Evolutionary conservation across 306 rosid genomes (phyloP), one percentile per base, ranked within the genome.

Genomic region (Inga oerstediana): DNA sequence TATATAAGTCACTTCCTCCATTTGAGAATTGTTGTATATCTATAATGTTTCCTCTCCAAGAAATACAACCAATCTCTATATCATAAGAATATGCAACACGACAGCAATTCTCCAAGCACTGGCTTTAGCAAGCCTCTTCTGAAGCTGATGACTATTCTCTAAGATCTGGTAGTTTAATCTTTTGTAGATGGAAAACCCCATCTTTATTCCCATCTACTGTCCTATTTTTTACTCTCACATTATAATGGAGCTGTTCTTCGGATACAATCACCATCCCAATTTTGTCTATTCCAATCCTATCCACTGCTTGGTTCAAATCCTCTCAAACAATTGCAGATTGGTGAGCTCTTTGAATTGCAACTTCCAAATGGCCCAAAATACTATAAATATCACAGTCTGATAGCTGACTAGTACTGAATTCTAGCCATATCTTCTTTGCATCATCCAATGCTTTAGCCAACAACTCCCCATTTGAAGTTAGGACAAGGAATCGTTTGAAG

Each of bases 251-350:
- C 46, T 41, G 51, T 72, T 32, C 8, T 67, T 34, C 80, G 82
- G 49, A 82, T 71, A 51, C 86, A 83, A 4, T 83, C 79, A 34
- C 48, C 66, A 2, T 73, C 74, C 88, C 88, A 89, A 27, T 74
- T 78, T 3, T 77, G 69, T 0, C 3, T 32, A 5, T 82, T 67
- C 90, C 93, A 86, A 1, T 80, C 87, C 22, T 77, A 30, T 5
- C 0, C 13, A 20, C 75, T 76, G 32, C 62, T 87, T 4, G 90
- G 85, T 17, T 30, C 72, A 88, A 80, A 62, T 9, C 68, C 68
- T 4, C 17, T 62, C 35, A 24, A 10, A 82, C 93, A 93, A 16
- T 71, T 79, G 30, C 95, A 93, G 19, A 75, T 19, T 0, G 95
- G 88, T 5, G 35, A 0, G 0, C 1, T 49, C 27, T 39, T 1